A percentile compares a stretch with the other conserved stretches of the same genome.
These are phyloP conservation scores for Hymenoscyphus fructigenus DNA, from an alignment of 2,329 filamentous ascomycete species.

Conservation along the genomic window DNA sequence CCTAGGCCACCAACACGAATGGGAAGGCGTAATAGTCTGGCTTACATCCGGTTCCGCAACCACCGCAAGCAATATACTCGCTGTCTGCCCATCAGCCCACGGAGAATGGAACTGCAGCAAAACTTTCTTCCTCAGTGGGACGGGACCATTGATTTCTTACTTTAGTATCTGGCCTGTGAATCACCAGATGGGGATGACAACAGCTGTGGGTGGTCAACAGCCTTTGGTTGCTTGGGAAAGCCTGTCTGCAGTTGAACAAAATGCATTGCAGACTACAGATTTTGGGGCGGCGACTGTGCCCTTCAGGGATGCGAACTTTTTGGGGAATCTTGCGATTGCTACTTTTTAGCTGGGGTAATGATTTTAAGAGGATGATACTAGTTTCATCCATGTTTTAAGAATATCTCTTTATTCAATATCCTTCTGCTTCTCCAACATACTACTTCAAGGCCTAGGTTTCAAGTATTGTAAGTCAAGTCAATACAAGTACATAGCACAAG, in stretches of 20 bases:
- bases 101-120: slow-evolving; percentile 48
- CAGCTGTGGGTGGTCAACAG: slow-evolving; percentile 39
- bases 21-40: slow-evolving; percentile 56
- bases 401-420: too few relatives aligned
- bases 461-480: too few relatives aligned
- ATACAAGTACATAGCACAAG: too few relatives aligned
- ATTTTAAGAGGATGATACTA: too few relatives aligned
- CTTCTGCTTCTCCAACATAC: too few relatives aligned
- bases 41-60: slow-evolving; percentile 39
- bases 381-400: too few relatives aligned
- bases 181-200: slow-evolving; percentile 42
- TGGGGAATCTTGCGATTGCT: slow-evolving; percentile 43
- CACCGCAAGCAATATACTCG: slow-evolving; percentile 42
- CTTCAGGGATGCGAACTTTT: slow-evolving; percentile 38
- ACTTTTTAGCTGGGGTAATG: slow-evolving; percentile 32
- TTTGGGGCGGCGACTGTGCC: slow-evolving; percentile 45
- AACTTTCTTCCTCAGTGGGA: slow-evolving; percentile 42
- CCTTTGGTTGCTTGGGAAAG: slow-evolving; percentile 46
- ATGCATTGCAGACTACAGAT: slow-evolving; percentile 40
- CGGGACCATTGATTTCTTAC: slow-evolving; percentile 48
- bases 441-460: too few relatives aligned
- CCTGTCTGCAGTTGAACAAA: slow-evolving; percentile 38
- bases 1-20: slow-evolving; percentile 54
- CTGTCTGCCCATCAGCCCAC: slow-evolving; percentile 53
- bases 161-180: slow-evolving; percentile 48